Base-by-base conservation (phyloP, 2,329 filamentous ascomycete species). In the Fusarium sp. region DNA sequence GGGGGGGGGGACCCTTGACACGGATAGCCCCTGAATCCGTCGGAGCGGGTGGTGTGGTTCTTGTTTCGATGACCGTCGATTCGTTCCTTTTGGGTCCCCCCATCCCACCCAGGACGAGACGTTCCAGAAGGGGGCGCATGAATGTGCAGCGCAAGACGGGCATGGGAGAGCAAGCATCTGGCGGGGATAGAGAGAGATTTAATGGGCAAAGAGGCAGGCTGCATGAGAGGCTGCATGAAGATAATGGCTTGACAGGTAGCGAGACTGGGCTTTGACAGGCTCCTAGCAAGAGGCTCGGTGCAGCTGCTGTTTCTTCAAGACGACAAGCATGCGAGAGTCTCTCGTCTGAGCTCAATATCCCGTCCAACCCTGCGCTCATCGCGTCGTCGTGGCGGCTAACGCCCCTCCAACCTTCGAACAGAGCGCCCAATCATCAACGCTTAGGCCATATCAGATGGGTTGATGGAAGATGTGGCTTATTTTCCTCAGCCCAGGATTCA, bases 21-120 rank as follows among this genome's bases (percentile, higher is more conserved):
- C 71, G 72, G 65, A 73, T 68, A 64, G 72, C 73, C 73, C 73
- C 73, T 75, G 73, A 75, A 75, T 75, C 73, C 72, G 67, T 61
- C 72, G 72, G 67, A 71, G 68, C 67, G 66, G 69, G 71, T 73
- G 61, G 61, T 65, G 73, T 71, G 73, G 66, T 75, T 71, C 71
- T 71, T 50, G 72, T 64, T 75, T 65, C 64, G 64, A 65, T 29
- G 41, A 35, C 39, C 58, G 24, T 24, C 37, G 58, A 61, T 61
- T 61, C 58, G 60, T 54, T 60, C 64, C 27, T 58, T 37, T 31
- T 60, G 43, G 37, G 13, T 57, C 66, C 57, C 54, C 45, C 48
- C 43, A 43, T 65, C 57, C 60, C 60, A 13, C 45, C 59, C 24
- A 50, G 16, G 59, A 41, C 41, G 24, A 58, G 48, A 58, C 57